A percentile compares a stretch with the other conserved stretches of the same genome.
Conservation (phyloP, 495 filamentous ascomycete genomes). For the Aspergillus leporis region DNA sequence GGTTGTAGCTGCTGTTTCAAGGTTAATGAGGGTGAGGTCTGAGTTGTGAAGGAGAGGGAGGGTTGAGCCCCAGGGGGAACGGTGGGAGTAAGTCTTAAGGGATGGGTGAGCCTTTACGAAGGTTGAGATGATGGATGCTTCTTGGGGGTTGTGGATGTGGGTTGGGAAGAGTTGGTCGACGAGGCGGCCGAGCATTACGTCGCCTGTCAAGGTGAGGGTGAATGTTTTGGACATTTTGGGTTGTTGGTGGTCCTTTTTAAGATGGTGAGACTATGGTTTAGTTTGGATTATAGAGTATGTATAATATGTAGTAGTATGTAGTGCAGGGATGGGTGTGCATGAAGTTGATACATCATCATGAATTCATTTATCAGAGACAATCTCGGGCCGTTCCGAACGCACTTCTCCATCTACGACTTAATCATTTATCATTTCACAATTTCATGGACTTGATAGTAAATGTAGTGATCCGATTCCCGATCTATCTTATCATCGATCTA, state of each 20-base stretch:
- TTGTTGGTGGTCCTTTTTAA: neutral
- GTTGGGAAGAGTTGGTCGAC: constrained; percentile 42
- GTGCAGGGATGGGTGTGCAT: no score
- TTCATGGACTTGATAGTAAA: neutral
- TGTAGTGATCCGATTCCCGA: neutral
- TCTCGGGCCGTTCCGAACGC: neutral
- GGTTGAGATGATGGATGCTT: constrained; percentile 20
- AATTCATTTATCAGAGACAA: neutral
- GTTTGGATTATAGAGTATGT: no score
- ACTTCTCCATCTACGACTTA: no score
- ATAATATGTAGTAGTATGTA: neutral
- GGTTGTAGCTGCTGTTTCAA: constrained; percentile 44
- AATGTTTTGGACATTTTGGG: constrained; percentile 11
- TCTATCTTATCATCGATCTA: constrained; percentile 2
- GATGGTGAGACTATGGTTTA: neutral
- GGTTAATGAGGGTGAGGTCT: constrained; percentile 42
- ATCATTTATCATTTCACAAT: no score
- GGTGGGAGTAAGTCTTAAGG: constrained; percentile 24
- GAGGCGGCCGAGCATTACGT: constrained; percentile 48
- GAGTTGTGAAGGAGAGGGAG: constrained; percentile 32
- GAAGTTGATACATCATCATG: neutral
- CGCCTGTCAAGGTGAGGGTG: constrained; percentile 39
- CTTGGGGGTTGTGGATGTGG: constrained; percentile 27
- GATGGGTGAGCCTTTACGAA: constrained; percentile 9
- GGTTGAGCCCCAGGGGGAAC: constrained; percentile 37